Conservation (phyloP, 169 alveolate genomes). For the Theileria luwenshuni region DNA sequence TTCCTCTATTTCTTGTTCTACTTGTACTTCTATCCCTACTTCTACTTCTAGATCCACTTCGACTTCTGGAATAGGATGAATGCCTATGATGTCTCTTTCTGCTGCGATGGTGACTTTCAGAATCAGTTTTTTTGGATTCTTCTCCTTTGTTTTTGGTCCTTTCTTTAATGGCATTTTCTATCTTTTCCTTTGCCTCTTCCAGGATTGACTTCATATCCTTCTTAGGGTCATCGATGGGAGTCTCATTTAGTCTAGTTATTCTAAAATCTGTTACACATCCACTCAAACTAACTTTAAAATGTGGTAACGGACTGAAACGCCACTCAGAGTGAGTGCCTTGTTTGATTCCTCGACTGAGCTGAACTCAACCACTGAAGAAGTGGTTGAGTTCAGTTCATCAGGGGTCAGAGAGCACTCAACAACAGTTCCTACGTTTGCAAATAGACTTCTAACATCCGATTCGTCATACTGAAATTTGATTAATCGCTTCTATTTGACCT, state of each 20-base stretch:
- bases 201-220: no score
- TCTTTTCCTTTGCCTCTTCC: background rate
- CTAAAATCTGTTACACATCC: no score
- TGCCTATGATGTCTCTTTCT: no score
- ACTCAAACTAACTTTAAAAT: constrained; percentile 16
- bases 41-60: background rate
- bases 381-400: constrained; percentile 26
- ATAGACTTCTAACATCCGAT: constrained; percentile 48
- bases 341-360: constrained; percentile 58
- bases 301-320: constrained; percentile 15
- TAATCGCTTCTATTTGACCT: constrained; percentile 1
- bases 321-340: constrained; percentile 59
- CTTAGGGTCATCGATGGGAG: no score
- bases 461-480: constrained; percentile 44
- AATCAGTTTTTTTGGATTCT: no score
- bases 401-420: constrained; percentile 45
- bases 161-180: background rate
- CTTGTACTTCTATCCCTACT: background rate
- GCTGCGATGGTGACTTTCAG: no score
- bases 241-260: no score
- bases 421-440: constrained; percentile 57
- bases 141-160: constrained; percentile 47
- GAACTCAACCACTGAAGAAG: constrained; percentile 65
- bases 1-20: background rate
- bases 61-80: no score